phyloP scores from a whole-genome alignment of 495 filamentous ascomycete genomes.

The Hypoxylon fragiforme region DNA sequence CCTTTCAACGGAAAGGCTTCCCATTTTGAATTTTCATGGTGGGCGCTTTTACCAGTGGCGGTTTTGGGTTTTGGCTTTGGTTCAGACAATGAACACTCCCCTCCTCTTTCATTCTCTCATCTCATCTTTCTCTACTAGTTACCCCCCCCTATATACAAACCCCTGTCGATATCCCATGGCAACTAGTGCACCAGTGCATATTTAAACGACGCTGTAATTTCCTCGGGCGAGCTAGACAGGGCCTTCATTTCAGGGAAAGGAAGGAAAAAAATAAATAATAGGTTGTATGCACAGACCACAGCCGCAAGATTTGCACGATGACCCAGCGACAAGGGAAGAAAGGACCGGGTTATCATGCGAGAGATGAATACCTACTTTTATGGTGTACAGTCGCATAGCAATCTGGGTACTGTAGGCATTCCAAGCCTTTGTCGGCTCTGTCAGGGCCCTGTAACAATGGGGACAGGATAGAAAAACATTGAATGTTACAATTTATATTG shows the following conservation, averaged over 20 bases:
- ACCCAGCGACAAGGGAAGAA: constrained; percentile 32
- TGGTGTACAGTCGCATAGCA: constrained; percentile 2
- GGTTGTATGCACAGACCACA: constrained; percentile 30
- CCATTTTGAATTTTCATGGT: constrained; percentile 9
- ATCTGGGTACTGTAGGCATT: constrained; percentile 1
- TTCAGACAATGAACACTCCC: constrained; percentile 15
- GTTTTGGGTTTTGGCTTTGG: too few relatives aligned
- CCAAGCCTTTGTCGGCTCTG: constrained; percentile 1
- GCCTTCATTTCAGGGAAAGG: constrained; percentile 26
- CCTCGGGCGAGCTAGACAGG: constrained; percentile 35
- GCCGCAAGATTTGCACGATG: constrained; percentile 33
- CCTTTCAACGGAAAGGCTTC: constrained; percentile 24
- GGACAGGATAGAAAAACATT: too few relatives aligned
- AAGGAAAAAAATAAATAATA: constrained; percentile 19
- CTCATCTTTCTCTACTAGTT: too few relatives aligned
- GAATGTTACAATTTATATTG: too few relatives aligned
- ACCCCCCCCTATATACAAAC: constrained; percentile 9
- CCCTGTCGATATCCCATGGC: constrained; percentile 32
- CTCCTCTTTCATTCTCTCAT: too few relatives aligned
- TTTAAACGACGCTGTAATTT: constrained; percentile 39
- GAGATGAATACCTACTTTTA: constrained; percentile 11
- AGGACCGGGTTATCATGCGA: constrained; percentile 30
- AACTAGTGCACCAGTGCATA: constrained; percentile 30
- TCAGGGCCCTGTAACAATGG: not conserved
- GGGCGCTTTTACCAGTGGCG: too few relatives aligned